Conservation (phyloP, 2,329 filamentous ascomycete genomes). For the Knufia fluminis region DNA sequence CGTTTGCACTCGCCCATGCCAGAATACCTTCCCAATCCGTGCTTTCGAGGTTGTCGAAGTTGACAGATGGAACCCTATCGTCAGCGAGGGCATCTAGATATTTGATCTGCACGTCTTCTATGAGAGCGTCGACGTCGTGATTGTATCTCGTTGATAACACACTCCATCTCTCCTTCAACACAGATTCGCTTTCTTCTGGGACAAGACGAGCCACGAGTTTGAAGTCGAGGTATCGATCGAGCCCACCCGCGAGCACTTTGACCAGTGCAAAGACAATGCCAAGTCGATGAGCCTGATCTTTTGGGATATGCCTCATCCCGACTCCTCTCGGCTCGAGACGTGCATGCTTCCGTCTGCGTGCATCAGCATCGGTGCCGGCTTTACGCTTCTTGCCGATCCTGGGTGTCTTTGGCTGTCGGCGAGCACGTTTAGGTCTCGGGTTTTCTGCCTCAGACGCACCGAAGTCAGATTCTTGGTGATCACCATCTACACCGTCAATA, state of each 20-base stretch:
- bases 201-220: slow-evolving; percentile 34
- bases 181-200: slow-evolving; percentile 30
- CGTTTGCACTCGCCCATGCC: slow-evolving; percentile 36
- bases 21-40: slow-evolving; percentile 41
- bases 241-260: slow-evolving; percentile 36
- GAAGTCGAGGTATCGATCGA: slow-evolving; percentile 38
- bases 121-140: slow-evolving; percentile 35
- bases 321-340: background rate
- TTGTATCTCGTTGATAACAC: slow-evolving; percentile 30
- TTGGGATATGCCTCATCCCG: slow-evolving; percentile 6
- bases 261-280: slow-evolving; percentile 34
- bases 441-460: background rate
- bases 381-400: slow-evolving; percentile 12
- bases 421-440: background rate
- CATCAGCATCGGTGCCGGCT: slow-evolving; percentile 7
- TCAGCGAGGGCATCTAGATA: slow-evolving; percentile 38
- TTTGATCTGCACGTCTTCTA: slow-evolving; percentile 38
- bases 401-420: background rate
- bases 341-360: background rate
- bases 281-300: slow-evolving; percentile 9
- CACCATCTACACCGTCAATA: slow-evolving; percentile 1
- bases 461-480: slow-evolving; percentile 1
- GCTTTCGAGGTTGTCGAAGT: slow-evolving; percentile 34
- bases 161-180: slow-evolving; percentile 32
- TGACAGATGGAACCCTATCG: slow-evolving; percentile 34